Conservation (phyloP, 1,284 basidiomycete species). For the Polyporus tsugae region DNA sequence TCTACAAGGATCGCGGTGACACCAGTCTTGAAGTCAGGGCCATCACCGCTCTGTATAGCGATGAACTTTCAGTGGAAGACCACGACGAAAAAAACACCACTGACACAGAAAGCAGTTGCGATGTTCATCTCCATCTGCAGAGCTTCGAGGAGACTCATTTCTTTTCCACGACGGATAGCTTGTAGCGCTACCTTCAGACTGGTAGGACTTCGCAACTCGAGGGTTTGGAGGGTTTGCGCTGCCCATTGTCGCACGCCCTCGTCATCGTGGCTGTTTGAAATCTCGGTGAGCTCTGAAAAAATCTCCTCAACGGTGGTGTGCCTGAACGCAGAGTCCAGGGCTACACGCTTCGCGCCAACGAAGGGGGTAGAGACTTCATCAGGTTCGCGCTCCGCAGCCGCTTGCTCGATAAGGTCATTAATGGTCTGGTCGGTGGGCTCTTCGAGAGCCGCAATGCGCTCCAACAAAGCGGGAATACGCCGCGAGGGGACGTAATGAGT, state of each 20-base stretch:
- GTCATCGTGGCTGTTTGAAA: slow-evolving; percentile 53
- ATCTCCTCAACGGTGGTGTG: slow-evolving; percentile 78
- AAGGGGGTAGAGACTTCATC: slow-evolving; percentile 66
- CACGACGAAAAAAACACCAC: slow-evolving; percentile 40
- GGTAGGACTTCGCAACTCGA: slow-evolving; percentile 85
- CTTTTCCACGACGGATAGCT: slow-evolving; percentile 77
- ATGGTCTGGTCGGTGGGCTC: slow-evolving; percentile 57
- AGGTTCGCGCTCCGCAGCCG: slow-evolving; percentile 63
- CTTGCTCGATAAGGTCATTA: slow-evolving; percentile 72
- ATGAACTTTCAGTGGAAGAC: not conserved
- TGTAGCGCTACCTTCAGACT: slow-evolving; percentile 88
- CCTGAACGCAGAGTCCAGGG: slow-evolving; percentile 83
- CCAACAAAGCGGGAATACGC: slow-evolving; percentile 73
- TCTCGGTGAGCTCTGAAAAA: slow-evolving; percentile 60
- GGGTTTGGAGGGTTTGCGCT: slow-evolving; percentile 63
- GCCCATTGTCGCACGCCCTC: slow-evolving; percentile 77
- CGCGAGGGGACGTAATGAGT: slow-evolving; percentile 89
- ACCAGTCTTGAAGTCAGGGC: slow-evolving; percentile 84
- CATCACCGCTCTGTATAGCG: slow-evolving; percentile 68
- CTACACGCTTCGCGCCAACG: slow-evolving; percentile 69
- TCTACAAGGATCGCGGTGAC: slow-evolving; percentile 79
- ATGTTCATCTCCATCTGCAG: slow-evolving; percentile 86
- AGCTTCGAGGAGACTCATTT: slow-evolving; percentile 68
- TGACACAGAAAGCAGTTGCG: slow-evolving; percentile 82
- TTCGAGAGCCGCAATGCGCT: slow-evolving; percentile 68